phyloP scores from a whole-genome alignment of 2,329 filamentous ascomycete species.

The Grosmannia clavigera region DNA sequence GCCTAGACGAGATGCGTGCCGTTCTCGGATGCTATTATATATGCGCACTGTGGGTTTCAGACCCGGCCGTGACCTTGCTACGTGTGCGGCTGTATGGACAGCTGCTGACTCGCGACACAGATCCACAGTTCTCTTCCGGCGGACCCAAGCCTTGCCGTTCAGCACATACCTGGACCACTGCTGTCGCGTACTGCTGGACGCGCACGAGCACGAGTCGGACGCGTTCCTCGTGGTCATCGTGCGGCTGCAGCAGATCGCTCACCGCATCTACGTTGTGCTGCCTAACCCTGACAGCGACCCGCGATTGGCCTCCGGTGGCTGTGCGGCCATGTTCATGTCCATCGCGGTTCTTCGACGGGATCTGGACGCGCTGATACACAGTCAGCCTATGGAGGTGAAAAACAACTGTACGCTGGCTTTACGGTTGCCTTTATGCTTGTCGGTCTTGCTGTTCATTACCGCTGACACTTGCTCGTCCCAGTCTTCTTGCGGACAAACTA shows the following conservation, averaged over 20 bases:
- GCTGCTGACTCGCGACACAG: slow-evolving; percentile 4
- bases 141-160: slow-evolving; percentile 20
- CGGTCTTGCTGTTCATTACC: not conserved
- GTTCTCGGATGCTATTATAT: slow-evolving; percentile 28
- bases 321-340: slow-evolving; percentile 20
- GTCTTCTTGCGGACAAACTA: slow-evolving; percentile 24
- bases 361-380: slow-evolving; percentile 15
- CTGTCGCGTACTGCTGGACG: slow-evolving; percentile 18
- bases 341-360: slow-evolving; percentile 21
- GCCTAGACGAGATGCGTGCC: slow-evolving; percentile 25
- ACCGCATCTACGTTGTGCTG: slow-evolving; percentile 18
- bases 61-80: not conserved
- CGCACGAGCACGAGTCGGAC: slow-evolving; percentile 21
- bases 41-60: slow-evolving; percentile 5
- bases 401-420: slow-evolving; percentile 12
- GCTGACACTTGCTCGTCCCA: slow-evolving; percentile 7
- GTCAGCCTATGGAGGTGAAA: slow-evolving; percentile 11
- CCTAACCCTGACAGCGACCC: slow-evolving; percentile 13
- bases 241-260: slow-evolving; percentile 21
- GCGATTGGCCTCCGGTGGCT: slow-evolving; percentile 8
- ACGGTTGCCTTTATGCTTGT: not conserved
- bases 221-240: slow-evolving; percentile 20
- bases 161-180: slow-evolving; percentile 22
- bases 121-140: slow-evolving; percentile 19
- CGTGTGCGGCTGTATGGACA: not conserved